Base-by-base conservation (phyloP, 495 filamentous ascomycete species). In the Neurospora sp. region DNA sequence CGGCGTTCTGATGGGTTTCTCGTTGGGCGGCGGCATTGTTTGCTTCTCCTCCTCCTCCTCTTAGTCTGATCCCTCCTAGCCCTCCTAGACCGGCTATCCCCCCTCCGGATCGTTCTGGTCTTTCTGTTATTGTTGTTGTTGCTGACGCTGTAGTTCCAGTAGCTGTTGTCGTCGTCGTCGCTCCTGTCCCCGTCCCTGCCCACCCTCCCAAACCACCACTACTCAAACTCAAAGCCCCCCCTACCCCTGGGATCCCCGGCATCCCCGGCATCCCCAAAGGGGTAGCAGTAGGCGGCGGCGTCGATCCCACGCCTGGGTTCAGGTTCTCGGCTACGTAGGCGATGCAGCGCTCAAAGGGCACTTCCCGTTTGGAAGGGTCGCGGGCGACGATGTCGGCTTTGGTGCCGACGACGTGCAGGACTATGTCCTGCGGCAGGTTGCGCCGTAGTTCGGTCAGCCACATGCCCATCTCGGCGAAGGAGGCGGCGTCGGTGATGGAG, bases 351-450 rank as follows among this genome's bases (percentile, higher is more conserved):
- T 99, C 95, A 79, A 98, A 99, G 16, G 94, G 93, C 1, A 99
- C 93, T 76, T 93, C 88, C 46, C 96, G 88, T 62, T 85, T 83
- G 5, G 85, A 82, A 4, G 96, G 96, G 72, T 97, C 93, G 41
- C 89, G 83, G 9, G 93, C 91, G 35, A 97, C 94, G 37, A 98
- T 87, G 81, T 99, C 96, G 72, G 91, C 91, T 80, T 99, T 99
- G 5, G 96, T 98, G 70, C 96, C 96, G 2, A 98, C 96, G 42
- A 99, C 92, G 78, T 99, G 96, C 10, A 99, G 88, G n/a, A 99
- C 91, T 38, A 97, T 88, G 74, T 94, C 93, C 71, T 85, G 73
- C 60, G 85, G 84, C 38, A 93, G 84, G 75, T 95, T 93, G 72
- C 88, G 86, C 75, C 90, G 90, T 39, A 94, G 85, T 82, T 97